Percentiles rank a stretch among this genome's conserved stretches.
phyloP scores from a whole-genome alignment of 306 rosid species.

The Comarum palustre region DNA sequence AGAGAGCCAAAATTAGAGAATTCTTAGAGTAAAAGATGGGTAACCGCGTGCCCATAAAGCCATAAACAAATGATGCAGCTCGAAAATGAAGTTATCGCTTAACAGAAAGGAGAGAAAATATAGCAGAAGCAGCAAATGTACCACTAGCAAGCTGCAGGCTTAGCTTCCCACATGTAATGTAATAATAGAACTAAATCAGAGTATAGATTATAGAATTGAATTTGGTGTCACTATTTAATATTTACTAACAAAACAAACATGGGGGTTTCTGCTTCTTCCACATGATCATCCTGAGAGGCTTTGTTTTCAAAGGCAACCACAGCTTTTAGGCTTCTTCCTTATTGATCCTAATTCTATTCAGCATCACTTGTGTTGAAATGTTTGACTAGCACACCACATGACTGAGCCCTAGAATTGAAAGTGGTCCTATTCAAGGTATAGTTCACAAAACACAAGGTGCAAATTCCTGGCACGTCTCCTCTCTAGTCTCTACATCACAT shows the following conservation, averaged over 20 bases:
- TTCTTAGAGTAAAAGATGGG: background rate
- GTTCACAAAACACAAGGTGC: background rate
- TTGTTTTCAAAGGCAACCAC: background rate
- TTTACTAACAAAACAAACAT: background rate
- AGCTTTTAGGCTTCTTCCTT: background rate
- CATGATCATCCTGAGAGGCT: background rate
- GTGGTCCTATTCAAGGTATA: background rate
- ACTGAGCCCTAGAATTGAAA: background rate
- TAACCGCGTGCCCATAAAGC: constrained; percentile 10
- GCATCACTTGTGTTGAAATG: background rate
- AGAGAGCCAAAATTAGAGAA: constrained; percentile 8
- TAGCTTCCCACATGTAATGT: constrained; percentile 6
- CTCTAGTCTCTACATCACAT: background rate
- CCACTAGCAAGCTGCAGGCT: background rate
- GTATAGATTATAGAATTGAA: background rate
- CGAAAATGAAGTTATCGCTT: background rate
- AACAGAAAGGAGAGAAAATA: background rate
- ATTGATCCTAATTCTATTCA: background rate
- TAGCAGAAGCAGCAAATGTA: background rate
- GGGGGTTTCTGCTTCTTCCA: background rate
- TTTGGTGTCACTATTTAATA: background rate
- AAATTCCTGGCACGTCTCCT: background rate
- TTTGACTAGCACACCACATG: background rate
- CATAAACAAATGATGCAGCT: background rate
- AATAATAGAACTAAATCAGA: background rate